phyloP scores from a whole-genome alignment of 2,329 filamentous ascomycete species.

The Fusarium coffeatum region DNA sequence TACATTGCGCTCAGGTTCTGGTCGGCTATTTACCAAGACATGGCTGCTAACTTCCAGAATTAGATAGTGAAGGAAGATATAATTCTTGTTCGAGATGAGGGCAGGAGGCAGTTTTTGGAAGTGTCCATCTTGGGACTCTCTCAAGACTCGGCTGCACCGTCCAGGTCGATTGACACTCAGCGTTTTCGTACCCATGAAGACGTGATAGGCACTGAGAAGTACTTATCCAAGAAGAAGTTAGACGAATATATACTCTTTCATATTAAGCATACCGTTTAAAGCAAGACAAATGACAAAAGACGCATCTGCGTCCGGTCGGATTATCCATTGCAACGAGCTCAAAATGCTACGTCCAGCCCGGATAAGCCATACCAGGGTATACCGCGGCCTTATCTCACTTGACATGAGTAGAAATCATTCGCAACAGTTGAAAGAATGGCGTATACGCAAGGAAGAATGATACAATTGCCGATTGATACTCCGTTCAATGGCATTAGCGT shows the following conservation, averaged over 20 bases:
- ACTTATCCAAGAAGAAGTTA: accelerated
- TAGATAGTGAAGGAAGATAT: background rate
- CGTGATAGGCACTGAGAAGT: accelerated
- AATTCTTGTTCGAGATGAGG: background rate
- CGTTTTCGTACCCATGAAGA: too few relatives aligned
- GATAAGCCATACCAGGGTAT: background rate
- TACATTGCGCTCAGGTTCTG: background rate
- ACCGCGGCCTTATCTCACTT: background rate
- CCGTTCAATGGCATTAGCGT: background rate
- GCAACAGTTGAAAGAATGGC: background rate
- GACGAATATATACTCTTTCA: accelerated
- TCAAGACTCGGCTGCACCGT: background rate
- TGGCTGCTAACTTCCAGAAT: background rate
- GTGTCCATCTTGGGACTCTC: background rate
- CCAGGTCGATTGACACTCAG: background rate
- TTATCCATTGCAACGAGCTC: background rate
- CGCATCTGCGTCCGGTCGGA: accelerated
- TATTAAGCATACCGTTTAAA: background rate
- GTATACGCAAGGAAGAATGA: background rate
- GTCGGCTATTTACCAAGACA: conserved; percentile 25
- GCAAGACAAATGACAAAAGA: accelerated
- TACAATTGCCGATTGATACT: background rate
- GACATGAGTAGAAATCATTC: accelerated
- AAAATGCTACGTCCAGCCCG: background rate
- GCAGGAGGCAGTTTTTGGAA: too few relatives aligned